A percentile compares a stretch with the other conserved stretches of the same genome.
These are phyloP conservation scores for Cadophora sp. DNA, from an alignment of 2,329 filamentous ascomycete genomes.

Conservation along the genomic window DNA sequence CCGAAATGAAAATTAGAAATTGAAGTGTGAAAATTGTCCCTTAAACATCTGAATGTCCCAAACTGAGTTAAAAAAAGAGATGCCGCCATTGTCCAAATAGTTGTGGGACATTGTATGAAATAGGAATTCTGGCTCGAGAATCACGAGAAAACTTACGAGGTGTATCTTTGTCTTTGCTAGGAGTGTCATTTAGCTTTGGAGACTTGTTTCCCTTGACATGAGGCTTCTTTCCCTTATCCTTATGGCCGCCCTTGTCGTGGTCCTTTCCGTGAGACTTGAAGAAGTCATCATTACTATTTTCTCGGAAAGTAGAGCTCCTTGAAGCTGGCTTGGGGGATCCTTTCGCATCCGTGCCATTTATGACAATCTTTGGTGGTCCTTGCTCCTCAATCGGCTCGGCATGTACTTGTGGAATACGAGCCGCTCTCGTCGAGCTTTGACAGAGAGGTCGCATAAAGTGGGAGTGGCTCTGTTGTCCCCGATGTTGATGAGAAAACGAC, in stretches of 20 bases:
- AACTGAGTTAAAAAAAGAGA: background rate
- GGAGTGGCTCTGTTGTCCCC: slow-evolving; percentile 38
- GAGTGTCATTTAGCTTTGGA: slow-evolving; percentile 33
- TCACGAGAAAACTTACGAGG: slow-evolving; percentile 16
- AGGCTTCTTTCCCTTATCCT: slow-evolving; percentile 35
- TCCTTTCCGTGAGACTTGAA: slow-evolving; percentile 23
- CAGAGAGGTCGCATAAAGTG: slow-evolving; percentile 41
- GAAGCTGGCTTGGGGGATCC: slow-evolving; percentile 25
- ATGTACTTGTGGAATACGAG: slow-evolving; percentile 18
- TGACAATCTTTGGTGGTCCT: slow-evolving; percentile 33
- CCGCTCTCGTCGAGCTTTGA: slow-evolving; percentile 35
- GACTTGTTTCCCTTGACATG: slow-evolving; percentile 35
- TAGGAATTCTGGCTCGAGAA: background rate
- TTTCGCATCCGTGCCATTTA: slow-evolving; percentile 29
- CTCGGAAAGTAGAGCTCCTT: slow-evolving; percentile 24
- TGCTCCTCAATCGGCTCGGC: slow-evolving; percentile 19
- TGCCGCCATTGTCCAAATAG: background rate
- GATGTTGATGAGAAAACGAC: slow-evolving; percentile 39
- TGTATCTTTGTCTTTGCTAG: slow-evolving; percentile 24
- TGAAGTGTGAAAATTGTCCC: background rate
- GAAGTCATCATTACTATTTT: slow-evolving; percentile 28
- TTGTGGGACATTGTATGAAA: background rate
- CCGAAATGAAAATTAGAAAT: background rate
- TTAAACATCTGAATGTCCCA: background rate
- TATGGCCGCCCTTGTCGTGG: slow-evolving; percentile 25